Conservation (phyloP, 345 rosid species). For the Lepidium aucheri region DNA sequence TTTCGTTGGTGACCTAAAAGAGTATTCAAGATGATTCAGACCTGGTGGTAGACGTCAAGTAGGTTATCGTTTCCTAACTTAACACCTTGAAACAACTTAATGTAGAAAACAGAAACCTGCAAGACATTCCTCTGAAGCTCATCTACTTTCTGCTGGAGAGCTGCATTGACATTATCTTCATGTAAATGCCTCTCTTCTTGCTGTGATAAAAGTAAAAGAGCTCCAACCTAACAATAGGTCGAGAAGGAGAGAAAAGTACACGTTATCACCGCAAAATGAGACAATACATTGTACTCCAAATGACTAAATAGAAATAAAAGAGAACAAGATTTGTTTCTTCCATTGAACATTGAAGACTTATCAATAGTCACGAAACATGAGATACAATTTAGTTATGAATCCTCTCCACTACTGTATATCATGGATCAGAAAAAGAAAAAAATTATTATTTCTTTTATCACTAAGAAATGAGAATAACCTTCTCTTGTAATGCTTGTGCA, state of each 20-base stretch:
- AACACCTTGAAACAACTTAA: slow-evolving; percentile 1
- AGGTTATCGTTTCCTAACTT: not conserved
- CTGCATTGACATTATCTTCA: slow-evolving; percentile 75
- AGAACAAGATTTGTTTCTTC: not conserved
- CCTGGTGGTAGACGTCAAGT: not conserved
- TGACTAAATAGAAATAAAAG: not conserved
- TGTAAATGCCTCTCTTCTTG: slow-evolving; percentile 92
- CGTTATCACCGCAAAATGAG: not conserved
- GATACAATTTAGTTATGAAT: not conserved
- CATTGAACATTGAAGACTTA: not conserved
- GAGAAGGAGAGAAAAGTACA: not conserved
- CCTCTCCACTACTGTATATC: not conserved
- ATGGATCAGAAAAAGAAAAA: not conserved
- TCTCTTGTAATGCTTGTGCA: slow-evolving; percentile 79
- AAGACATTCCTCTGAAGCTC: slow-evolving; percentile 87
- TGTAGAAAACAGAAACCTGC: slow-evolving; percentile 40
- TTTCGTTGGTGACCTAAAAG: slow-evolving; percentile 82
- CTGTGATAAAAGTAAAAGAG: slow-evolving; percentile 82
- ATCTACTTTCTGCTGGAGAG: slow-evolving; percentile 76
- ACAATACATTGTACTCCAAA: not conserved
- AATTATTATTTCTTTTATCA: not conserved
- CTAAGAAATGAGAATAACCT: slow-evolving; percentile 35
- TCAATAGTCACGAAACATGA: not conserved
- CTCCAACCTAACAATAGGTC: slow-evolving; percentile 51
- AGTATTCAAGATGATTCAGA: slow-evolving; percentile 7